phyloP scores from a whole-genome alignment of 371 early-diverging fungal genomes.

The Fennellomyces sp. region DNA sequence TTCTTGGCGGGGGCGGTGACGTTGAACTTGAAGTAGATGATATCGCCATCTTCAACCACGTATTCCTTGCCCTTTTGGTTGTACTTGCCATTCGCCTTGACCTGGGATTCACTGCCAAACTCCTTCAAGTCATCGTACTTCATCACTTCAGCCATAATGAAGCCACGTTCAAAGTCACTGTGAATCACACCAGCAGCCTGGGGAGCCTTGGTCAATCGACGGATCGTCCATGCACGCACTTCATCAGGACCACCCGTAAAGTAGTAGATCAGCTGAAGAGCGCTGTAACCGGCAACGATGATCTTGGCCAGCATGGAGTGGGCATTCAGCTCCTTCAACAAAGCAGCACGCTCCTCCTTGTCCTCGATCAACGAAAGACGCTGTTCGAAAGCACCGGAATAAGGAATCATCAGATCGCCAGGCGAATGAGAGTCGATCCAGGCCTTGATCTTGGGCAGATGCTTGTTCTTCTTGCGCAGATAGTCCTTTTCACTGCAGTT shows the following conservation, averaged over 20 bases:
- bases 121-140: slow-evolving; percentile 85
- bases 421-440: slow-evolving; percentile 91
- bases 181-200: slow-evolving; percentile 93
- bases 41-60: slow-evolving; percentile 92
- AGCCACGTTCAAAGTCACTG: slow-evolving; percentile 96
- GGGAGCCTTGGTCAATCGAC: slow-evolving; percentile 92
- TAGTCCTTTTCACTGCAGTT: slow-evolving; percentile 94
- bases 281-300: slow-evolving; percentile 89
- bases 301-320: slow-evolving; percentile 87
- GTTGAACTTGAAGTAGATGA: slow-evolving; percentile 78
- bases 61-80: slow-evolving; percentile 93
- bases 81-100: slow-evolving; percentile 96
- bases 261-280: slow-evolving; percentile 92
- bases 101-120: slow-evolving; percentile 80
- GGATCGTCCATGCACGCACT: slow-evolving; percentile 96
- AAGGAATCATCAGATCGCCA: slow-evolving; percentile 91
- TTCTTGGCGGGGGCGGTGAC: slow-evolving; percentile 37
- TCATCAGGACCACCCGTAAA: slow-evolving; percentile 98
- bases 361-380: slow-evolving; percentile 41
- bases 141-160: slow-evolving; percentile 99
- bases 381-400: slow-evolving; percentile 85
- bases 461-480: slow-evolving; percentile 91
- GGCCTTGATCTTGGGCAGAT: slow-evolving; percentile 85
- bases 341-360: slow-evolving; percentile 64
- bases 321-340: slow-evolving; percentile 63